A percentile compares a stretch with the other conserved stretches of the same genome.
Conservation (phyloP, 1,284 basidiomycete species). For the Sparassis latifolia region DNA sequence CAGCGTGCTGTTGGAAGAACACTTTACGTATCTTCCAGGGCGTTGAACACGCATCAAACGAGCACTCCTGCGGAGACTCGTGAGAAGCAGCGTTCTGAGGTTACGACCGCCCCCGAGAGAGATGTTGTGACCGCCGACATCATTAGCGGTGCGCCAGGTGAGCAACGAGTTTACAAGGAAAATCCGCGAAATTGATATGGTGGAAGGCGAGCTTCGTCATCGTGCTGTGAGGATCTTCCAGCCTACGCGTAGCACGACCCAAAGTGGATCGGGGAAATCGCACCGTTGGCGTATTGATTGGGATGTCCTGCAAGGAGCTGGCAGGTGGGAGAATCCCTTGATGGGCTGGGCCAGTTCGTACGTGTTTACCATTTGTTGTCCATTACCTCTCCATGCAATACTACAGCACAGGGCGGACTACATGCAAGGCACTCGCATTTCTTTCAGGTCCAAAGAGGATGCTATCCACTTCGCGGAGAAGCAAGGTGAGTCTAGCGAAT, state of each 20-base stretch:
- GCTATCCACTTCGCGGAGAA: conserved; percentile 93
- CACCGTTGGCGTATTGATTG: conserved; percentile 94
- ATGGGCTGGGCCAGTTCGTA: conserved; percentile 96
- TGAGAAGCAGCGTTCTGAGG: conserved; percentile 26
- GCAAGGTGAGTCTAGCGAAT: conserved; percentile 52
- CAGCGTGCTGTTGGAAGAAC: conserved; percentile 20
- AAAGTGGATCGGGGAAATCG: conserved; percentile 84
- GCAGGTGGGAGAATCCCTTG: conserved; percentile 97
- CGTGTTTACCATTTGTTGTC: conserved; percentile 24
- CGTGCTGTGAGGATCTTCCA: conserved; percentile 91
- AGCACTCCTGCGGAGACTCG: conserved; percentile 16
- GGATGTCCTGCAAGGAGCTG: conserved; percentile 84
- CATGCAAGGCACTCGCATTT: conserved; percentile 88
- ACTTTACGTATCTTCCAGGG: conserved; percentile 12
- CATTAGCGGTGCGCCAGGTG: conserved; percentile 76
- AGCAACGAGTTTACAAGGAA: conserved; percentile 13
- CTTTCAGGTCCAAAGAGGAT: conserved; percentile 88
- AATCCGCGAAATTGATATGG: background rate
- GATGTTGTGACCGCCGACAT: conserved; percentile 70
- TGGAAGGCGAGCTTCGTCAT: conserved; percentile 74
- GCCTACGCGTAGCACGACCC: conserved; percentile 92
- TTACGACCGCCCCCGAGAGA: conserved; percentile 27
- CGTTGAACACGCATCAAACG: conserved; percentile 15
- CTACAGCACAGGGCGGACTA: conserved; percentile 78
- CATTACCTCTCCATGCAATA: background rate